Conservation (phyloP, 2,329 filamentous ascomycete genomes). For the Laburnicola sp. region DNA sequence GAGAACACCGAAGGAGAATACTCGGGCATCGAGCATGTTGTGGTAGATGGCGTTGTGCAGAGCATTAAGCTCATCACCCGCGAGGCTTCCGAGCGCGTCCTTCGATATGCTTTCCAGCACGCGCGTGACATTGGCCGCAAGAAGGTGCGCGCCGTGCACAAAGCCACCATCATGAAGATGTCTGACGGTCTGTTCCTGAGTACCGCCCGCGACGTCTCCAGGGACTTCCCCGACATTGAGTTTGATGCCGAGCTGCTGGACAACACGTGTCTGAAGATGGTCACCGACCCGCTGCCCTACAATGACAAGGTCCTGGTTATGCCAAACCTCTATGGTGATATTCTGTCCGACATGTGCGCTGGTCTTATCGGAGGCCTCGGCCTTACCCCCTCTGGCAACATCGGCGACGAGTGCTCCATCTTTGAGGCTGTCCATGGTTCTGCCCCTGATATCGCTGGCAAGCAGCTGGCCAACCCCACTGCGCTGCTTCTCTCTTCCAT, state of each 20-base stretch:
- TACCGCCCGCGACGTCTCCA: constrained; percentile 80
- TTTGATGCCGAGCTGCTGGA: constrained; percentile 98
- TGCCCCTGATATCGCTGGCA: constrained; percentile 93
- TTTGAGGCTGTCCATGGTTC: constrained; percentile 99
- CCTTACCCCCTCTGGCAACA: constrained; percentile 96
- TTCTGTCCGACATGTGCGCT: constrained; percentile 99
- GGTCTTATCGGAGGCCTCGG: constrained; percentile 97
- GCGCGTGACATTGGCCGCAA: constrained; percentile 89
- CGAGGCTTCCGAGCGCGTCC: constrained; percentile 90
- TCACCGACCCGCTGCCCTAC: constrained; percentile 93
- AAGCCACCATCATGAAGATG: constrained; percentile 99
- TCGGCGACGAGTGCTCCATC: constrained; percentile 98
- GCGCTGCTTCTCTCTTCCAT: constrained; percentile 93
- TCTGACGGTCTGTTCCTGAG: constrained; percentile 96
- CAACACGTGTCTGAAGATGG: constrained; percentile 99
- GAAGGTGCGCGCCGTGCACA: constrained; percentile 98
- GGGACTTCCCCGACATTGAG: constrained; percentile 94
- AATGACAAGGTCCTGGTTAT: constrained; percentile 98
- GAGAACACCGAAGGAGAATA: constrained; percentile 99
- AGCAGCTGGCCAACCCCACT: constrained; percentile 95
- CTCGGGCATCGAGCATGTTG: constrained; percentile 97
- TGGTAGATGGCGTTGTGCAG: constrained; percentile 97
- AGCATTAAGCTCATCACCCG: constrained; percentile 99
- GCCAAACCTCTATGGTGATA: constrained; percentile 99
- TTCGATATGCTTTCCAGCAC: constrained; percentile 98